phyloP scores from a whole-genome alignment of 2,329 filamentous ascomycete species.

The Trichoderma afroharzianum region DNA sequence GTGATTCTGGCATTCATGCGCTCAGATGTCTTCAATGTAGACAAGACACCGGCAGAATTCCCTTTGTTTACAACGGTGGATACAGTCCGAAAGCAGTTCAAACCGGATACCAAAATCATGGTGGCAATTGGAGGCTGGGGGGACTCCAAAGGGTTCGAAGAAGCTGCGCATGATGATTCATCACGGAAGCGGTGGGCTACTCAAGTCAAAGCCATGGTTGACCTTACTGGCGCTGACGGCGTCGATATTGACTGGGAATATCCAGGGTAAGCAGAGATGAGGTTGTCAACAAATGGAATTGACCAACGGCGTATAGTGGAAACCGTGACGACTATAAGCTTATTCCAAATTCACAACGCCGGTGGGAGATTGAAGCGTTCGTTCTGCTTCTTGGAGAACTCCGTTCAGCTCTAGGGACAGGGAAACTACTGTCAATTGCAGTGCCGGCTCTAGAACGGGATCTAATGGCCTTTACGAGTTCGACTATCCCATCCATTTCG shows the following conservation, averaged over 20 bases:
- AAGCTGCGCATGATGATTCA: conserved; percentile 48
- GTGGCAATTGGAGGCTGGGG: conserved; percentile 76
- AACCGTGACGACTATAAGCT: conserved; percentile 69
- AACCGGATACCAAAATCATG: conserved; percentile 56
- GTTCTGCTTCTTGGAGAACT: conserved; percentile 58
- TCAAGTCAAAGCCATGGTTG: conserved; percentile 62
- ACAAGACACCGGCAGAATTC: conserved; percentile 36
- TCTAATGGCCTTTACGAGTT: conserved; percentile 62
- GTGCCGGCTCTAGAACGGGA: conserved; percentile 62
- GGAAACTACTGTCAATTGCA: conserved; percentile 63
- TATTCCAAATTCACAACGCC: conserved; percentile 56
- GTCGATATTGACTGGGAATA: conserved; percentile 65
- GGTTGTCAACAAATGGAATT: not conserved
- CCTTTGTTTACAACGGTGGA: conserved; percentile 52
- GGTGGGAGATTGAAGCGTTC: conserved; percentile 60
- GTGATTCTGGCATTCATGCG: conserved; percentile 57
- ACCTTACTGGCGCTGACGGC: conserved; percentile 61
- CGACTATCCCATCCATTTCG: conserved; percentile 56
- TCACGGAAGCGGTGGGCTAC: conserved; percentile 57
- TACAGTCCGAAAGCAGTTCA: conserved; percentile 47
- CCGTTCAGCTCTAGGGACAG: conserved; percentile 51
- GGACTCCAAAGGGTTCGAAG: conserved; percentile 60
- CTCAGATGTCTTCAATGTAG: conserved; percentile 49
- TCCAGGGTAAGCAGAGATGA: conserved; percentile 38
- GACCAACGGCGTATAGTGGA: conserved; percentile 39